Evolutionary conservation across 2,329 filamentous ascomycete species (phyloP).

Genomic region (Raffaelea ambrosiae): DNA sequence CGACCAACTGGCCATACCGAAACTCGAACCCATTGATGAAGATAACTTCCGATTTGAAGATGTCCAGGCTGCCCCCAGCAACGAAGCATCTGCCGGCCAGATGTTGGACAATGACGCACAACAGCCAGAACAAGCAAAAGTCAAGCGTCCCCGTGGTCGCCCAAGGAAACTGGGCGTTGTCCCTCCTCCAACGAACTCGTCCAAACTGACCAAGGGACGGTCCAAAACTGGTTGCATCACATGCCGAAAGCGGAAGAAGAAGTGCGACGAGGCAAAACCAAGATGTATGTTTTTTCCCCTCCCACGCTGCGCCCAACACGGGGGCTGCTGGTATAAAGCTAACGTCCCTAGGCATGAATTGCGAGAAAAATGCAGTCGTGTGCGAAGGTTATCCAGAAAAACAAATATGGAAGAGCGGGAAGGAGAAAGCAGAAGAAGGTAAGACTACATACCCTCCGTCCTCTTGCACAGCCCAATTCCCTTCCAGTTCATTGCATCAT

Average conservation of each 20-base stretch:
- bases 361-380: slow-evolving; percentile 85
- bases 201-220: slow-evolving; percentile 69
- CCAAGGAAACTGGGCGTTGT: slow-evolving; percentile 72
- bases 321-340: no score
- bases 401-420: slow-evolving; percentile 80
- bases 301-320: no score
- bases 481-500: no score
- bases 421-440: slow-evolving; percentile 65
- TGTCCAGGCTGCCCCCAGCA: slow-evolving; percentile 31
- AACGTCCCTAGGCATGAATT: slow-evolving; percentile 59
- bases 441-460: no score
- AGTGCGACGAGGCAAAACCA: slow-evolving; percentile 62
- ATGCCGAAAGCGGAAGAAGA: slow-evolving; percentile 62
- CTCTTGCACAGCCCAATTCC: no score
- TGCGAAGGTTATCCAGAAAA: slow-evolving; percentile 87
- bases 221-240: slow-evolving; percentile 63
- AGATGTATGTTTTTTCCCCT: slow-evolving; percentile 42
- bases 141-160: slow-evolving; percentile 64
- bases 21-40: slow-evolving; percentile 49
- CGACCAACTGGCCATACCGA: slow-evolving; percentile 39
- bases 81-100: slow-evolving; percentile 12
- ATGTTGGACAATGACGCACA: slow-evolving; percentile 11
- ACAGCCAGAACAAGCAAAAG: slow-evolving; percentile 25
- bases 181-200: slow-evolving; percentile 40
- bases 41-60: slow-evolving; percentile 44